Base-by-base conservation (phyloP, 2,329 filamentous ascomycete genomes). In the Fusarium drepaniforme region DNA sequence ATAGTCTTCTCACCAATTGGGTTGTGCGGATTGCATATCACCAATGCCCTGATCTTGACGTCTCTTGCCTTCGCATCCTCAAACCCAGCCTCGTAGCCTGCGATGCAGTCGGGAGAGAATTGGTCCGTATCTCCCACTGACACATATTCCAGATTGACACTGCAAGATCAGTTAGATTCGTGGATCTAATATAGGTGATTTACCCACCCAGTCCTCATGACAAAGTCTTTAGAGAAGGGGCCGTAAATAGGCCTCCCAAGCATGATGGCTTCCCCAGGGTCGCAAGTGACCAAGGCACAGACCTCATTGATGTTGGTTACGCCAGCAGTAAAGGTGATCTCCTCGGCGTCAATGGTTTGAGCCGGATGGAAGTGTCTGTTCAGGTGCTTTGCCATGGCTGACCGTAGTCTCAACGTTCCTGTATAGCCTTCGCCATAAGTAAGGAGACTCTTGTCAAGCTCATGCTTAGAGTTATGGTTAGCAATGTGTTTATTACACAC, bases 21-120 rank as follows among this genome's bases (percentile, higher is more conserved):
- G 23, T 60, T 60, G 12, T 60, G 57, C 21, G 57, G 57, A 11
- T 60, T 60, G 57, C 57, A 60, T n/a, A 60, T 60, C 8, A 60
- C 57, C 37, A 60, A 28, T 2, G 57, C 57, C 21, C 13, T 60
- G 37, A 60, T 60, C 3, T 40, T 60, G 37, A 60, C 57, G 4
- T 37, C 57, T 30, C 57, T 60, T 21, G 57, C 37, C n/a, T 30
- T 42, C 11, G 37, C 57, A 16, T 60, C 23, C 18, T 60, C 21
- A 9, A 60, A 60, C 5, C 57, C 57, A 5, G 57, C 57, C 6
- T 60, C 57, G 25, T 60, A 60, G 12, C 33, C 57, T 15, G 37
- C 4, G 25, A 60, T 38, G 16, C 35, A 60, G 16, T 23, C 18
- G 15, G 57, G 37, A 9, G 57, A 60, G 35, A 60, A 60, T 38